A percentile compares a stretch with the other conserved stretches of the same genome.
Conservation (phyloP, 805 yeast genomes). For the Metschnikowia cerradonensis region DNA sequence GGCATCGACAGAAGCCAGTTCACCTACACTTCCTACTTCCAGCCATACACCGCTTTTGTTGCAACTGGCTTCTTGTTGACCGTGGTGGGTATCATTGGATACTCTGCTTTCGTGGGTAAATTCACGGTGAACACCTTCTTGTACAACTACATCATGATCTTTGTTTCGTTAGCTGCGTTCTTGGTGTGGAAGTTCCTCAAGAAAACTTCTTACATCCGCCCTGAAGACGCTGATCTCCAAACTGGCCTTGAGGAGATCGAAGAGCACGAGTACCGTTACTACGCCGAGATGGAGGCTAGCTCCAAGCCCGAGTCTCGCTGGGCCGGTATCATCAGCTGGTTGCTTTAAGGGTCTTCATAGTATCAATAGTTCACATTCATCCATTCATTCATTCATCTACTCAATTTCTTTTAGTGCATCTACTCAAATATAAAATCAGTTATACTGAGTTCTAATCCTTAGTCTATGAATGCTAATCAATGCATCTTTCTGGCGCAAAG, state of each 20-base stretch:
- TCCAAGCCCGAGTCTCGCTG: constrained; percentile 14
- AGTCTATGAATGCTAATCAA: constrained; percentile 26
- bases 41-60: constrained; percentile 35
- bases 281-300: constrained; percentile 32
- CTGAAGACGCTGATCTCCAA: constrained; percentile 44
- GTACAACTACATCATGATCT: constrained; percentile 70
- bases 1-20: constrained; percentile 32
- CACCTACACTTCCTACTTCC: constrained; percentile 42
- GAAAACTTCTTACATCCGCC: constrained; percentile 35
- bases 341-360: constrained; percentile 5
- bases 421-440: too few species aligned
- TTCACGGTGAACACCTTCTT: constrained; percentile 64
- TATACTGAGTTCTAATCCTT: not conserved
- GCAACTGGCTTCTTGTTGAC: constrained; percentile 32
- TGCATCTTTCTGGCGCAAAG: constrained; percentile 47
- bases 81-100: constrained; percentile 60
- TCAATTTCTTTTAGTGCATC: too few species aligned
- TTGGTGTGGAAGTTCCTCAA: constrained; percentile 35
- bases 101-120: constrained; percentile 60
- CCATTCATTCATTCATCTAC: too few species aligned
- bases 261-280: constrained; percentile 44
- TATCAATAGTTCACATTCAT: too few species aligned
- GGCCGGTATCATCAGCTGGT: constrained; percentile 13
- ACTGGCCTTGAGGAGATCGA: constrained; percentile 46
- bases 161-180: constrained; percentile 35